Percentiles rank a stretch among this genome's conserved stretches.
Evolutionary conservation across 192 early-diverging fungal species (phyloP).

Genomic region (Gorgonomyces haynaldii): DNA sequence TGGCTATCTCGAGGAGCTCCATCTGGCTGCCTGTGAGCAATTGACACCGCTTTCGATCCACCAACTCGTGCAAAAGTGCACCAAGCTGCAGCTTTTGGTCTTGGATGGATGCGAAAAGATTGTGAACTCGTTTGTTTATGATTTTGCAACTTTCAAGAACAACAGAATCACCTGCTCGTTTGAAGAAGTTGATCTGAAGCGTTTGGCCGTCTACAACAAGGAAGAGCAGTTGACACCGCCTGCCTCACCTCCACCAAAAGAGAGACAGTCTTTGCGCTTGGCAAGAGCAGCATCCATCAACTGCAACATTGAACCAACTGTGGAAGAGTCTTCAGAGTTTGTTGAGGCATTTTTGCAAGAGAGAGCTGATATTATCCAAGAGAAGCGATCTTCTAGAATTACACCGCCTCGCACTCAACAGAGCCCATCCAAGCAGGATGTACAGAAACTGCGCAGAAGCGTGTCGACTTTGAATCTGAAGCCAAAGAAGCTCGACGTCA

Average conservation of each 20-base stretch:
- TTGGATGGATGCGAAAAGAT: conserved; percentile 40
- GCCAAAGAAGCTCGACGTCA: too few relatives aligned
- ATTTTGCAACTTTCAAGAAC: conserved; percentile 18
- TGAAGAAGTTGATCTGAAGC: conserved; percentile 13
- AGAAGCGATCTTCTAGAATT: not conserved
- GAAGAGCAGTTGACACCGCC: conserved; percentile 8
- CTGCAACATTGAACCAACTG: not conserved
- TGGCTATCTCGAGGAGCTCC: conserved; percentile 25
- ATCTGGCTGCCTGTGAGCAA: conserved; percentile 31
- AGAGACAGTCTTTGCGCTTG: too few relatives aligned
- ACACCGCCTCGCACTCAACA: too few relatives aligned
- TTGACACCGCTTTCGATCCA: conserved; percentile 28
- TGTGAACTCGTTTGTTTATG: conserved; percentile 20
- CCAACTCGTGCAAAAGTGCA: conserved; percentile 22
- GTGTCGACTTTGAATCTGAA: too few relatives aligned
- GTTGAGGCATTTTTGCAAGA: conserved; percentile 2
- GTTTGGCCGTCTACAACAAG: conserved; percentile 1
- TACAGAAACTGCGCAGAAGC: too few relatives aligned
- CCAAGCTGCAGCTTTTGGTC: conserved; percentile 27
- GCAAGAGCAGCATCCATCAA: too few relatives aligned
- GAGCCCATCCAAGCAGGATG: too few relatives aligned
- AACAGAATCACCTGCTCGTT: conserved; percentile 35
- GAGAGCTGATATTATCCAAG: conserved; percentile 1
- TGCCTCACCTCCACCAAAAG: conserved; percentile 6
- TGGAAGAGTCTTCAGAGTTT: not conserved